Base-by-base conservation (phyloP, 1,284 basidiomycete genomes). In the Pterulicium gracile region DNA sequence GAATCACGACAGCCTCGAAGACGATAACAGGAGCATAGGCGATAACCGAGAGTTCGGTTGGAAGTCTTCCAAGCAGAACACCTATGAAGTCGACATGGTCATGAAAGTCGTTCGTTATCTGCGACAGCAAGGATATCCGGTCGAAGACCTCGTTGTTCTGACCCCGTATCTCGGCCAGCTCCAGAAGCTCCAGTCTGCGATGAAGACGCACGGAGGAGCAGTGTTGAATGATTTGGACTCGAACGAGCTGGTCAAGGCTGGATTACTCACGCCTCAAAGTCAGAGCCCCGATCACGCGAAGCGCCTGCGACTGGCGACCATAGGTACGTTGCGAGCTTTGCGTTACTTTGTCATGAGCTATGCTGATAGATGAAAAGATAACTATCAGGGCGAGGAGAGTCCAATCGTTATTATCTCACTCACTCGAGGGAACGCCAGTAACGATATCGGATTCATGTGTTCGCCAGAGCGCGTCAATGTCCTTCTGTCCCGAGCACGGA, bases 91-190 rank as follows among this genome's bases (percentile, higher is more conserved):
- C 0, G 48, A 66, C 22, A 83, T 84, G 77, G 68, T 84, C 3
- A 55, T 81, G 43, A 79, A 77, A 56, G 79, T 81, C 19, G 65
- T 82, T 3, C 67, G 68, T 12, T 83, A 83, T 53, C 67, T 84
- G 2, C 73, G 62, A 3, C 79, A 82, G 51, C 79, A 83, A 54
- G 81, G 80, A 2, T 84, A 84, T 53, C 67, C 70, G 2, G 75
- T 72, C 0, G 61, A 74, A 3, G 62, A 75, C 15, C 58, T 84
- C 20, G 79, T 81, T 21, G 56, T 83, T 12, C 59, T 83, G 24
- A 84, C 81, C 0, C 80, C 81, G 0, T 83, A 83, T 51, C 60
- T 82, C 10, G 81, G 80, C 1, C 81, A 84, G 52, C 61, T 83
- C 14, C 65, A 64, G 20, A 66, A 67, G 42, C 64, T 83, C 4